These are phyloP conservation scores for Keithomyces neogunnii DNA, from an alignment of 2,329 filamentous ascomycete genomes.

Conservation along the genomic window DNA sequence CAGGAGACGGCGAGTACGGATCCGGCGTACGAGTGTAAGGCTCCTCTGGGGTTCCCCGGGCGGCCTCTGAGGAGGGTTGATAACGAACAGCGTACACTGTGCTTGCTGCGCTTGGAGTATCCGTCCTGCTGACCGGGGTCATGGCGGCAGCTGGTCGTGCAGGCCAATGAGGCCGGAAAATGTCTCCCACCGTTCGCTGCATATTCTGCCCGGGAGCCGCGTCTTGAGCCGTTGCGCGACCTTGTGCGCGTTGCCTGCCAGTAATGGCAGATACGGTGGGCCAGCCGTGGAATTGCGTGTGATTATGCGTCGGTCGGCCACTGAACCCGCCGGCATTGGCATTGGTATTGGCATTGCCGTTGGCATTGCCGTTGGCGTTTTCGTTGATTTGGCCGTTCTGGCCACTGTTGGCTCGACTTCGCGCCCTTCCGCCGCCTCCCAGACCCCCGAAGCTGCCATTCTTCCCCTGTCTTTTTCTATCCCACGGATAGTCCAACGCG, in stretches of 20 bases:
- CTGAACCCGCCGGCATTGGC: not conserved
- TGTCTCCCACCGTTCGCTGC: constrained; percentile 21
- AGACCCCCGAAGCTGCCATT: constrained; percentile 10
- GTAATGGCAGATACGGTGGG: constrained; percentile 18
- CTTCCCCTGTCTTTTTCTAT: constrained; percentile 27
- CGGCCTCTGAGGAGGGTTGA: constrained; percentile 46
- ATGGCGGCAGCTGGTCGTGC: constrained; percentile 44
- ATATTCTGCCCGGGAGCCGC: constrained; percentile 13
- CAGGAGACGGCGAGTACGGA: constrained; percentile 13
- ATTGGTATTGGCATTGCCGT: not conserved
- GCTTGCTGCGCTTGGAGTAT: constrained; percentile 55
- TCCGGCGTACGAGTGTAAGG: constrained; percentile 31
- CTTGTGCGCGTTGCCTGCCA: constrained; percentile 16
- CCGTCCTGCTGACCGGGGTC: constrained; percentile 52
- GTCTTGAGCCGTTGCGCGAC: constrained; percentile 10
- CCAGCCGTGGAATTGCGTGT: constrained; percentile 16
- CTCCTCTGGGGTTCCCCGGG: constrained; percentile 35
- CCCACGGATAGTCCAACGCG: constrained; percentile 41
- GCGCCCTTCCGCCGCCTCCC: constrained; percentile 17
- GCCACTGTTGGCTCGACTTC: constrained; percentile 20
- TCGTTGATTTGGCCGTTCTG: not conserved
- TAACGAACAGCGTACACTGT: constrained; percentile 57
- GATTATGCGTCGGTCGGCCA: not conserved
- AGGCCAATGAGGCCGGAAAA: constrained; percentile 47
- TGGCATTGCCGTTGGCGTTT: not conserved